Evolutionary conservation across 352 stramenopile species (phyloP), one percentile per base, ranked within the genome.

Genomic region (Phytopythium montanum): DNA sequence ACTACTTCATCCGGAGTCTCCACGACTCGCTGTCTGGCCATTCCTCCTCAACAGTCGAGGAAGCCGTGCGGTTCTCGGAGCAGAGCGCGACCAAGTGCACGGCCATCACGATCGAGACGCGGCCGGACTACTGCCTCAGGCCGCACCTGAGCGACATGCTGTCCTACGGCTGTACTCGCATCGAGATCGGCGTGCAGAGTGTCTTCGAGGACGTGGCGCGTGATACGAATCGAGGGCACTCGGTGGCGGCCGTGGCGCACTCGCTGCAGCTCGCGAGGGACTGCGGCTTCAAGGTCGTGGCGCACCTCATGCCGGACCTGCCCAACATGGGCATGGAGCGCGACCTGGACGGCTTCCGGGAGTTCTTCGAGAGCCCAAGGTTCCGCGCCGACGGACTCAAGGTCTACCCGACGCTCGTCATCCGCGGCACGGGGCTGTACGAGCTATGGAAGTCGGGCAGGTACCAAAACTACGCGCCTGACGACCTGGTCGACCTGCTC

Each of bases 281-380:
- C 75, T 98, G 92, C 59, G 96, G 96, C 0, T 99, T 98, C 81
- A 99, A 99, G 79, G 96, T 99, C 34, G 95, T 99, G 7, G 97
- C 88, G 13, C 96, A 99, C 73, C 97, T 99, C 89, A 99, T 99
- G 96, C 96, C 96, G 0, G 96, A 99, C 70, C 68, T 99, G 52
- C 96, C 96, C 9, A 98, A 98, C 76, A 98, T 97, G 81, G 96
- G 81, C n/a, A 95, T 97, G 69, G 96, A 99, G 65, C 77, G 96
- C 8, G 96, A 99, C 72, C 72, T 98, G 25, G 77, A 94, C 44
- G 95, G 96, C n/a, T 98, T 98, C 72, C 76, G 80, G 39, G 96
- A 99, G 73, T 98, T 97, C 69, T 98, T 99, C 82, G 94, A 98
- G 67, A 98, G 98, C 75, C 94, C 95, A 1, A 46, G 72, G 0